Base-by-base conservation (phyloP, 352 stramenopile species). In the Pythium coloratum region DNA sequence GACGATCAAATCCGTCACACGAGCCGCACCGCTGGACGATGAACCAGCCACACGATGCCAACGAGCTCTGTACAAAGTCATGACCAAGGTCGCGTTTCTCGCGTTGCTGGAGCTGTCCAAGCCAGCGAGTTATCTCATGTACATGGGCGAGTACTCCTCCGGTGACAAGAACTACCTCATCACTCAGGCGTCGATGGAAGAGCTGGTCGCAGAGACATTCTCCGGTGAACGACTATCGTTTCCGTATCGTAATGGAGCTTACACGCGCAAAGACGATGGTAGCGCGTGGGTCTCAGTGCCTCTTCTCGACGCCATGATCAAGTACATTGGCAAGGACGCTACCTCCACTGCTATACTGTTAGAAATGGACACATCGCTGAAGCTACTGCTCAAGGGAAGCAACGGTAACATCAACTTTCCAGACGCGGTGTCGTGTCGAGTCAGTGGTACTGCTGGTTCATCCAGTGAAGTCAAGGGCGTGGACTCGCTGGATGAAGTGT, bases 51-150 rank as follows among this genome's bases (percentile, higher is more conserved):
- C 66, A 36, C 72, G 77, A n/a, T 85, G 77, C 61, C 70, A 81
- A 28, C 75, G 77, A 13, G 75, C 72, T 20, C 54, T 85, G 6
- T 80, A 81, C 61, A 85, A 85, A 62, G 75, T 81, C 32, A 34
- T 85, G 2, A 64, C 51, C 2, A 85, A 85, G 34, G 9, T 82
- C 10, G 46, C 56, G 26, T 82, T 80, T 38, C 30, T 85, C 26
- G 63, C 77, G 20, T 59, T 85, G n/a, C 44, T 81, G 38, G 60
- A 63, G 3, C n/a, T 70, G 0, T 81, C 69, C 49, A 77, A 72
- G 20, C 75, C 77, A 8, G 59, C 73, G 20, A 76, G 70, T 24
- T 85, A 80, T 38, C 63, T 85, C 38, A 82, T 85, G 77, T 85
- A 80, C 36, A 81, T 81, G 75, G 70, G 62, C 9, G 77, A 82